phyloP scores from a whole-genome alignment of 371 early-diverging fungal genomes.

The Coemansia sp. region DNA sequence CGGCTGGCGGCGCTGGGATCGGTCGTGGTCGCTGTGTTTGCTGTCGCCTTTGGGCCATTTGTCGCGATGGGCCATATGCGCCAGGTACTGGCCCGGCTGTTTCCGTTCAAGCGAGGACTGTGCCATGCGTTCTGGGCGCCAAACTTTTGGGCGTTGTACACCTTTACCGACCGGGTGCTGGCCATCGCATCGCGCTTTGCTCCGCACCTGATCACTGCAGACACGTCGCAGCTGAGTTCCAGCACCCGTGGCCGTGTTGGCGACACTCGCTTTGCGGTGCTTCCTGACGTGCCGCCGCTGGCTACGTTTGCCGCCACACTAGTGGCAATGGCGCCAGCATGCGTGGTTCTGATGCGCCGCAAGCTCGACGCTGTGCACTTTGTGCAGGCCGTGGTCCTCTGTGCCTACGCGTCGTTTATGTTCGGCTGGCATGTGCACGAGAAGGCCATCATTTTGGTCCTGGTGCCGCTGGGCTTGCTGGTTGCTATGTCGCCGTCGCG shows the following conservation, averaged over 20 bases:
- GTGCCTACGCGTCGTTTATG: conserved; percentile 84
- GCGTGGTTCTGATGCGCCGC: conserved; percentile 11
- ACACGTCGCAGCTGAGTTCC: conserved; percentile 51
- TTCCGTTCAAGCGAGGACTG: conserved; percentile 95
- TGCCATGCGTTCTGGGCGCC: conserved; percentile 98
- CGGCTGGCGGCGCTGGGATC: conserved; percentile 59
- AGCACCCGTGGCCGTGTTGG: conserved; percentile 93
- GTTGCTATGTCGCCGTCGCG: conserved; percentile 13
- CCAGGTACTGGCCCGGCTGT: conserved; percentile 82
- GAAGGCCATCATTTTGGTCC: conserved; percentile 86
- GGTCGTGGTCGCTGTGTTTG: conserved; percentile 68
- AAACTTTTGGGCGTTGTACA: conserved; percentile 95
- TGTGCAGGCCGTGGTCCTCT: conserved; percentile 70
- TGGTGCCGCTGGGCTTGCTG: conserved; percentile 74
- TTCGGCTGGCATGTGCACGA: conserved; percentile 99
- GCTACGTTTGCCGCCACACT: conserved; percentile 79
- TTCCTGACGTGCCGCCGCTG: conserved; percentile 72
- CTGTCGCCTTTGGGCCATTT: conserved; percentile 83
- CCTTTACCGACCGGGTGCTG: conserved; percentile 74
- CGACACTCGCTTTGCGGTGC: conserved; percentile 77
- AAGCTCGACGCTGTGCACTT: conserved; percentile 54
- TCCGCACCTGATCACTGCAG: conserved; percentile 4
- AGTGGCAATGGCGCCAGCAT: conserved; percentile 58
- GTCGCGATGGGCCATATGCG: conserved; percentile 63
- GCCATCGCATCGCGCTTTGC: conserved; percentile 30